Evolutionary conservation across 352 stramenopile genomes (phyloP).

Genomic region (Blastocystis sp.): DNA sequence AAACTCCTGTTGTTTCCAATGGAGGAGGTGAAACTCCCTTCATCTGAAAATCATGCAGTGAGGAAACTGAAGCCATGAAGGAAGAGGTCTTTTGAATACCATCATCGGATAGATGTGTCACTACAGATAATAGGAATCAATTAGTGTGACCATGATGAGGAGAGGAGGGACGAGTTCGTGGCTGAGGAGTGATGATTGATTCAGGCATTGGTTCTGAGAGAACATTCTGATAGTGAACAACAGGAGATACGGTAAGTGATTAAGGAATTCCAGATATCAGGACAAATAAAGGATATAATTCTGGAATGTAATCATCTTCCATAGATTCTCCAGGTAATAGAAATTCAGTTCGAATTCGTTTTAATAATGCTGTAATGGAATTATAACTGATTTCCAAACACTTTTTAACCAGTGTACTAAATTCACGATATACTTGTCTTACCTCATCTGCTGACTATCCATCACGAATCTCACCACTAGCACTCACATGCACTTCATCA

Average conservation of each 20-base stretch:
- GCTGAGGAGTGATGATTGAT: not conserved
- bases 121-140: not conserved
- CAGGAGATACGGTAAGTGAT: slow-evolving; percentile 41
- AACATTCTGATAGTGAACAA: slow-evolving; percentile 23
- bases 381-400: slow-evolving; percentile 58
- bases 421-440: slow-evolving; percentile 35
- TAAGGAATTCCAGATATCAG: not conserved
- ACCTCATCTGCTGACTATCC: slow-evolving; percentile 26
- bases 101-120: slow-evolving; percentile 23
- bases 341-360: not conserved
- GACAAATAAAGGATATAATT: slow-evolving; percentile 61
- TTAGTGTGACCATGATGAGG: not conserved
- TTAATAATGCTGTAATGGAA: not conserved
- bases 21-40: not conserved
- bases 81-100: not conserved
- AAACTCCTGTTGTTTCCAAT: not conserved
- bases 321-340: not conserved
- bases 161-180: no score
- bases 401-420: slow-evolving; percentile 22
- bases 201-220: not conserved
- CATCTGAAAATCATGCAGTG: not conserved
- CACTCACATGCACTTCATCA: not conserved
- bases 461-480: not conserved
- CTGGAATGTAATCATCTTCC: not conserved
- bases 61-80: not conserved